Base-by-base conservation (phyloP, 192 early-diverging fungal genomes). In the Piromyces finnis region DNA sequence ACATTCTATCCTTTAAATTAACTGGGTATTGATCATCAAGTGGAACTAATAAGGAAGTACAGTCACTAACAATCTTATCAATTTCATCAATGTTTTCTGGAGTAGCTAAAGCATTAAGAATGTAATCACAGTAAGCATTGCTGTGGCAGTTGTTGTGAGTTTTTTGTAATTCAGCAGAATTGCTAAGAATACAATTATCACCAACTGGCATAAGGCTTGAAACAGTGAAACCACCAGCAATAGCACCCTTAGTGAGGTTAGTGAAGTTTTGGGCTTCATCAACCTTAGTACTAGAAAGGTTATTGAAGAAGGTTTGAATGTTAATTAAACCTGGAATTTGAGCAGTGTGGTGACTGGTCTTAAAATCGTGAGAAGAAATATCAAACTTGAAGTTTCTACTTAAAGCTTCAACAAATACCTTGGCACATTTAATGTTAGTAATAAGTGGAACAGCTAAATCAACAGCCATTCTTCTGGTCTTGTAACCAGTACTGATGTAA, bases 361-460 rank as follows among this genome's bases (percentile, higher is more conserved):
- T 93, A 87, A 92, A 97, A 86, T 99, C 97, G 81, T 96, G 92
- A 78, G 90, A 85, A 18, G 89, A 84, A 29, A 99, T 90, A 80
- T 96, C 94, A 86, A 89, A 93, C 78, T 84, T 86, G 30, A 89
- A 82, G 12, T 89, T 89, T 78, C 96, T 92, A 22, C 93, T 91
- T 80, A 98, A 87, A 0, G 97, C 97, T 87, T 99, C 97, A 77
- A 99, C 88, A 81, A 99, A 98, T 80, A 99, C 85, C 89, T 98
- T 98, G 82, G 97, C 97, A 84, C 96, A 98, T 88, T 99, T 99
- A 88, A 99, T 91, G 84, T 99, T 99, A 81, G 97, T 99, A 84
- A 99, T 96, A 83, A 99, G 87, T 14, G 97, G 97, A 78, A 99
- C 88, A 59, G 94, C 94, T 82, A 95, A 95, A 86, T 99, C 97